phyloP scores from a whole-genome alignment of 305 asterid genomes.

The Fraxinus paxiana region DNA sequence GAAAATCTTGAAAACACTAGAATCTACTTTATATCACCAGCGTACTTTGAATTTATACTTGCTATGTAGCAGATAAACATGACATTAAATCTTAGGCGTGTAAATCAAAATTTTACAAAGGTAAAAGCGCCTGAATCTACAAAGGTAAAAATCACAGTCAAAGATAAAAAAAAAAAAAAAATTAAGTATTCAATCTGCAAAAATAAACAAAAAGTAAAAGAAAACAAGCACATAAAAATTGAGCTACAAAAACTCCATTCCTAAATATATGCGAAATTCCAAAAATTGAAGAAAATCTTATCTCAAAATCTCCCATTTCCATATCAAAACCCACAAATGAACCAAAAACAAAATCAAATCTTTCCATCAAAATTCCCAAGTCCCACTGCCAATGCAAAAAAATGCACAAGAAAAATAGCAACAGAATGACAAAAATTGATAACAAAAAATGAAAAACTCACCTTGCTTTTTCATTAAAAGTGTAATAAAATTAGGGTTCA shows the following conservation, averaged over 20 bases:
- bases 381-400: conserved; percentile 8
- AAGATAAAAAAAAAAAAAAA: neutral
- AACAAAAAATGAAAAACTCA: conserved; percentile 4
- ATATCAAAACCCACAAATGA: conserved; percentile 17
- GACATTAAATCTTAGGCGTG: neutral
- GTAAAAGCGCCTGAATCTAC: neutral
- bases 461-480: conserved; percentile 39
- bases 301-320: conserved; percentile 26
- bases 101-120: neutral
- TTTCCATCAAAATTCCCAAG: conserved; percentile 18
- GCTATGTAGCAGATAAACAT: neutral
- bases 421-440: neutral
- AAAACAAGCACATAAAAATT: neutral
- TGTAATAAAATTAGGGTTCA: conserved; percentile 38
- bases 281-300: conserved; percentile 22
- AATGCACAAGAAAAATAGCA: neutral
- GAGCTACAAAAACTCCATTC: conserved; percentile 2
- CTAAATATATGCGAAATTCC: neutral
- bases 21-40: neutral
- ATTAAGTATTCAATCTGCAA: neutral
- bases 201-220: neutral
- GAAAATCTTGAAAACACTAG: neutral
- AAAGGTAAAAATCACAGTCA: neutral
- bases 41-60: neutral
- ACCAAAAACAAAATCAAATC: neutral